Evolutionary conservation across 2,329 filamentous ascomycete species (phyloP).

Genomic region (Aureobasidium sp.): DNA sequence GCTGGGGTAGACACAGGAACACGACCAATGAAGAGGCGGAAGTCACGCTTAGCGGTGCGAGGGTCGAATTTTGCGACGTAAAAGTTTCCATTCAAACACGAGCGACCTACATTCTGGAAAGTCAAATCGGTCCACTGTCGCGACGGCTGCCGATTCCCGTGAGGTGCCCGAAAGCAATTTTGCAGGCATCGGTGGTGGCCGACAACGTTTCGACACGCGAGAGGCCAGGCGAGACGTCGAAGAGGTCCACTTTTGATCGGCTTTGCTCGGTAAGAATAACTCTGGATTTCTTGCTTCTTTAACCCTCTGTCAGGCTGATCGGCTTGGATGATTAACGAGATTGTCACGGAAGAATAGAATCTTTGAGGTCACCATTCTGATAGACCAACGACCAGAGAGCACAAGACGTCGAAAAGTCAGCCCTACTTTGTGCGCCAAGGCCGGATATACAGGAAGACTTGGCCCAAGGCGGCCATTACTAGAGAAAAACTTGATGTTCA

Average conservation of each 20-base stretch:
- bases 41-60: constrained; percentile 7
- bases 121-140: constrained; percentile 2
- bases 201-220: constrained; percentile 13
- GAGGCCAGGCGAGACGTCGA: constrained; percentile 5
- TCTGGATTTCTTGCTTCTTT: constrained; percentile 3
- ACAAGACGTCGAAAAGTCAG: not conserved
- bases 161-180: constrained; percentile 1
- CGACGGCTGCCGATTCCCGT: not conserved
- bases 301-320: not conserved
- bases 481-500: not conserved
- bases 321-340: not conserved
- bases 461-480: not conserved
- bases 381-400: no score
- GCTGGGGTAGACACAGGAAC: constrained; percentile 4
- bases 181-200: constrained; percentile 1
- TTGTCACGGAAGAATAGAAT: not conserved
- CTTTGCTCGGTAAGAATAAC: constrained; percentile 1
- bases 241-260: constrained; percentile 11
- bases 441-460: not conserved
- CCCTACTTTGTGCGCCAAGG: not conserved
- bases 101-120: constrained; percentile 8
- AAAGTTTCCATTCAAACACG: not conserved
- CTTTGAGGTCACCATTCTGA: not conserved
- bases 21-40: not conserved
- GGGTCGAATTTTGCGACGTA: constrained; percentile 11